Percentiles rank a stretch among this genome's conserved stretches.
phyloP scores from a whole-genome alignment of 441 rosid genomes.

The Euphorbia celastroides region DNA sequence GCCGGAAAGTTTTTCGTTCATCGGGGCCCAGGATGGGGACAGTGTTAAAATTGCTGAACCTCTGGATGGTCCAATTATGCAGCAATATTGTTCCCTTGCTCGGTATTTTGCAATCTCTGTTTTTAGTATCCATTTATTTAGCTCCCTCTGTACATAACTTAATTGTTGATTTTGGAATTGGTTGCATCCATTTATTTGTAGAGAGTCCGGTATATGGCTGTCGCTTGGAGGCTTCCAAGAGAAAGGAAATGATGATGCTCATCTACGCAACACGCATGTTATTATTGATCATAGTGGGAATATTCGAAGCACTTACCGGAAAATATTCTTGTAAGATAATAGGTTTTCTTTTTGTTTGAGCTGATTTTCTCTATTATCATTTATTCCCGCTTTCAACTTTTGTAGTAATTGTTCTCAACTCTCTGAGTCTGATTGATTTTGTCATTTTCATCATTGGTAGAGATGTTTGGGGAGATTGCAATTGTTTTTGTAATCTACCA shows the following conservation, averaged over 20 bases:
- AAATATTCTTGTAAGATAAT: slow-evolving; percentile 71
- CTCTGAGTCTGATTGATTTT: neutral
- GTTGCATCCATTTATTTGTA: slow-evolving; percentile 18
- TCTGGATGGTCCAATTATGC: slow-evolving; percentile 77
- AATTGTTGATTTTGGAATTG: neutral
- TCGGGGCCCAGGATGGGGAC: slow-evolving; percentile 66
- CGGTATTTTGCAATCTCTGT: slow-evolving; percentile 36
- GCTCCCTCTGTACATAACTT: neutral
- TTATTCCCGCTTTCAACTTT: neutral
- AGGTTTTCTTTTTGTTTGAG: neutral
- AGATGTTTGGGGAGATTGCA: neutral
- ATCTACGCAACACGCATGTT: slow-evolving; percentile 78
- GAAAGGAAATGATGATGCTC: slow-evolving; percentile 65
- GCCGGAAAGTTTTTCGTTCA: slow-evolving; percentile 79
- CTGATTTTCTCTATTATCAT: neutral
- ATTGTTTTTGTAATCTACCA: neutral
- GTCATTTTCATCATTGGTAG: neutral
- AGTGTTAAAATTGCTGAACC: slow-evolving; percentile 70
- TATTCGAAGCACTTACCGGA: slow-evolving; percentile 59
- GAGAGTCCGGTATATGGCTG: slow-evolving; percentile 82
- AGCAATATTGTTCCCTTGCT: slow-evolving; percentile 76
- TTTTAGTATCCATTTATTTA: neutral
- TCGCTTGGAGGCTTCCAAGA: slow-evolving; percentile 97
- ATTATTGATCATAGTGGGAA: slow-evolving; percentile 68
- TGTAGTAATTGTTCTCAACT: neutral